Evolutionary conservation across 352 stramenopile genomes (phyloP).

Genomic region (Phytophthora europaea): DNA sequence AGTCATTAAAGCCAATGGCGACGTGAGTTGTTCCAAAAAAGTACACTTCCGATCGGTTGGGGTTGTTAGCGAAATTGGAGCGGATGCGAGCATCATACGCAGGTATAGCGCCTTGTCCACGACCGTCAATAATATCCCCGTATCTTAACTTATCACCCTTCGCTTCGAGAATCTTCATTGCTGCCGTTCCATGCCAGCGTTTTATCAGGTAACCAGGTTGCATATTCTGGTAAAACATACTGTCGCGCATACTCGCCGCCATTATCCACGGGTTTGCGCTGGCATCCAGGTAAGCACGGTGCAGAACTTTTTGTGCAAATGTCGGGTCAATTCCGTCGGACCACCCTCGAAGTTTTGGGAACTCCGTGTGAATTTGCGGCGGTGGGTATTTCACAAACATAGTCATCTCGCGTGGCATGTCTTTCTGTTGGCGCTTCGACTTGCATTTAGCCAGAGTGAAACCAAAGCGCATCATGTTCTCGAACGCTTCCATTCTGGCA

Average conservation of each 20-base stretch:
- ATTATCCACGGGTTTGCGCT: conserved; percentile 23
- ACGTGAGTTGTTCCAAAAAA: conserved; percentile 43
- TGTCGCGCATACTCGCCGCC: conserved; percentile 20
- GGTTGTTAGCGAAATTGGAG: conserved; percentile 41
- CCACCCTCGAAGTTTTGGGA: conserved; percentile 36
- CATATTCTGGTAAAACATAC: conserved; percentile 10
- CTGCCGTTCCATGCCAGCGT: conserved; percentile 35
- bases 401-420: conserved; percentile 22
- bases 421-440: neutral
- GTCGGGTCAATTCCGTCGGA: conserved; percentile 25
- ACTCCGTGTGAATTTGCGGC: conserved; percentile 30
- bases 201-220: conserved; percentile 20
- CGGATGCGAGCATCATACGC: conserved; percentile 37
- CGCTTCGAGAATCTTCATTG: conserved; percentile 3
- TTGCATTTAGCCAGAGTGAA: neutral
- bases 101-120: neutral
- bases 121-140: conserved; percentile 29
- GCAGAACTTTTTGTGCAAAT: conserved; percentile 30
- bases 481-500: conserved; percentile 29
- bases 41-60: conserved; percentile 31
- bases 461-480: conserved; percentile 6
- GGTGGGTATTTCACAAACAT: conserved; percentile 19
- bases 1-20: conserved; percentile 44
- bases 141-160: conserved; percentile 3
- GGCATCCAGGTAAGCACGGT: conserved; percentile 31